Base-by-base conservation (phyloP, 257 asterid genomes). In the Coffea canephora region DNA sequence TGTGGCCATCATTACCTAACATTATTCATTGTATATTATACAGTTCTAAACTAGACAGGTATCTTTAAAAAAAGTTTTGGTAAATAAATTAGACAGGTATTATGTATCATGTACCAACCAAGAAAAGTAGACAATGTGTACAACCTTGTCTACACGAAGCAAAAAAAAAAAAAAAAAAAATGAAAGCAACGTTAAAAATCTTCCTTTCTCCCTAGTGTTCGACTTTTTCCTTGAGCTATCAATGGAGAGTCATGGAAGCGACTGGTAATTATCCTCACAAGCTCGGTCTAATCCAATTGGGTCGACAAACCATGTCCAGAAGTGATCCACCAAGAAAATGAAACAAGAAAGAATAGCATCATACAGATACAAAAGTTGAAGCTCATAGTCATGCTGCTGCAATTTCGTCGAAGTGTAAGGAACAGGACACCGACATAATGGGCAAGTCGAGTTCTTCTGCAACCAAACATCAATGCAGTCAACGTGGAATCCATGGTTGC, bases 381-480 rank as follows among this genome's bases (percentile, higher is more conserved):
- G 31, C 18, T 65, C 76, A 13, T 21, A n/a, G 69, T 75, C 49
- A 12, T 39, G 43, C 43, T 0, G 73, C n/a, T 34, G 25, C 43
- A 5, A 19, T 13, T 52, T 10, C 48, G 0, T 9, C 1, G 80
- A 43, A 2, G 70, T 36, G 45, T 16, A 55, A 13, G 70, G 74
- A 18, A 72, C 82, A 11, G 77, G 81, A 36, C 45, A n/a, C 43
- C 89, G 80, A 41, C 89, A 86, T 6, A 86, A 23, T 5, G 89
- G 87, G 55, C 89, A 86, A 0, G 81, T 81, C 21, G 86, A 80
- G 49, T 82, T 80, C 23, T 73, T 75, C 50, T 79, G 84, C 78
- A 86, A 74, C 89, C 89, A 86, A 64, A 71, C 77, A 19, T 84
- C 87, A 77, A 87, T 84, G 78, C 90, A 87, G 15, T 59, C 75